These are phyloP conservation scores for Eimeria tenella DNA, from an alignment of 169 alveolate species.

Conservation along the genomic window DNA sequence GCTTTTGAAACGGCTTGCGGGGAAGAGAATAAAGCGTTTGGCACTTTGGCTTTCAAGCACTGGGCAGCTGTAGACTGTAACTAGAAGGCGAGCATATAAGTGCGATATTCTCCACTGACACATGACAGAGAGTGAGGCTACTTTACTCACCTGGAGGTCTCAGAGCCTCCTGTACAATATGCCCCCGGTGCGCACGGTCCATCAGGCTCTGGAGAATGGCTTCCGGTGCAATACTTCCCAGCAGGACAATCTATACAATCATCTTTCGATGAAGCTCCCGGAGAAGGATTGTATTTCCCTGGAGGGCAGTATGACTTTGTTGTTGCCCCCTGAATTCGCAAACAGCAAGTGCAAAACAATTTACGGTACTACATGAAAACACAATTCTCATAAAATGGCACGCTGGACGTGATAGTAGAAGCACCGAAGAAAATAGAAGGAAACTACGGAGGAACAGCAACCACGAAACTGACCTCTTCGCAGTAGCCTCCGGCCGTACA, in stretches of 20 bases:
- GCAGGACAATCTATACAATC: conserved; percentile 44
- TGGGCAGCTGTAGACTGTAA: background rate
- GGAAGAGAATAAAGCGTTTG: too few species aligned
- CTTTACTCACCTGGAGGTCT: conserved; percentile 10
- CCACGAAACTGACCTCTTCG: conserved; percentile 21
- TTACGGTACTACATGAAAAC: too few species aligned
- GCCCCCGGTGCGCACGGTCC: conserved; percentile 62
- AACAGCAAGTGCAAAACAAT: background rate
- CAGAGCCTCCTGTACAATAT: conserved; percentile 54
- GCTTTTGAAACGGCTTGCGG: too few species aligned
- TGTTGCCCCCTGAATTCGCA: conserved; percentile 51
- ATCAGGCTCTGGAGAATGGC: conserved; percentile 72
- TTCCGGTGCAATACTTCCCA: conserved; percentile 49
- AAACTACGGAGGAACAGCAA: background rate
- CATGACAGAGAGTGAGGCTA: background rate
- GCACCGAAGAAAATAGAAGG: too few species aligned
- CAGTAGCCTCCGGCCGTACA: conserved; percentile 75
- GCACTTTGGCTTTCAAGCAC: background rate
- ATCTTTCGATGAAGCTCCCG: conserved; percentile 18
- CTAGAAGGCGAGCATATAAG: too few species aligned
- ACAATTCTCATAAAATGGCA: background rate
- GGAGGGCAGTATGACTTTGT: conserved; percentile 67
- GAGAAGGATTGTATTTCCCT: conserved; percentile 33
- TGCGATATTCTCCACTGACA: too few species aligned
- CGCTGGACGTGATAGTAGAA: background rate